A percentile compares a stretch with the other conserved stretches of the same genome.
Evolutionary conservation across 2,329 filamentous ascomycete genomes (phyloP).

Genomic region (Seiridium cupressi): DNA sequence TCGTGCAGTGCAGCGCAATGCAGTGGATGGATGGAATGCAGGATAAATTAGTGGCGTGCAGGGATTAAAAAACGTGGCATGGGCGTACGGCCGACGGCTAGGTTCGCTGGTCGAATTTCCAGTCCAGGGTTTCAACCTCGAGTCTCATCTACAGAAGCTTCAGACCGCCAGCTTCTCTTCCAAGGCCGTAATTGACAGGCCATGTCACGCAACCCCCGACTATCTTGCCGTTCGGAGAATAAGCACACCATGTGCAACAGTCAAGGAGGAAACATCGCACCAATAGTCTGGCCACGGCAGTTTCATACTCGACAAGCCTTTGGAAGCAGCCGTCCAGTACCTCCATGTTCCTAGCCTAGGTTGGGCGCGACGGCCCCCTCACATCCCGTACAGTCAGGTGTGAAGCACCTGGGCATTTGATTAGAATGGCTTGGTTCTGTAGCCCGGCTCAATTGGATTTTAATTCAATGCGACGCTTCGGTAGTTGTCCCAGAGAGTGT

Average conservation of each 20-base stretch:
- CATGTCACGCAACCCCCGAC: too few species aligned
- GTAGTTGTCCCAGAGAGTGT: neutral
- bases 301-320: neutral
- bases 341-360: too few species aligned
- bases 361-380: too few species aligned
- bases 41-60: neutral
- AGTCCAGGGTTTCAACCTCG: slow-evolving; percentile 1
- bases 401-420: too few species aligned
- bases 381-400: too few species aligned
- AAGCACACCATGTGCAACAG: too few species aligned
- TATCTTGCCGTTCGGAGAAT: too few species aligned
- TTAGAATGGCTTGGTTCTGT: too few species aligned
- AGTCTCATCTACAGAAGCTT: neutral
- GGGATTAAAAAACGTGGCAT: slow-evolving; percentile 5
- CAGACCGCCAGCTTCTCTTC: neutral
- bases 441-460: neutral
- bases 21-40: neutral
- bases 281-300: neutral
- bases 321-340: too few species aligned
- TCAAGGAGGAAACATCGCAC: neutral
- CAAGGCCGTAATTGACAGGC: neutral
- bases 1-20: neutral
- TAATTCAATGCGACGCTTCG: neutral
- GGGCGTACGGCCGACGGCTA: too few species aligned
- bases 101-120: neutral